Conservation (phyloP, 2,329 filamentous ascomycete species). For the Diaporthe amygdali region DNA sequence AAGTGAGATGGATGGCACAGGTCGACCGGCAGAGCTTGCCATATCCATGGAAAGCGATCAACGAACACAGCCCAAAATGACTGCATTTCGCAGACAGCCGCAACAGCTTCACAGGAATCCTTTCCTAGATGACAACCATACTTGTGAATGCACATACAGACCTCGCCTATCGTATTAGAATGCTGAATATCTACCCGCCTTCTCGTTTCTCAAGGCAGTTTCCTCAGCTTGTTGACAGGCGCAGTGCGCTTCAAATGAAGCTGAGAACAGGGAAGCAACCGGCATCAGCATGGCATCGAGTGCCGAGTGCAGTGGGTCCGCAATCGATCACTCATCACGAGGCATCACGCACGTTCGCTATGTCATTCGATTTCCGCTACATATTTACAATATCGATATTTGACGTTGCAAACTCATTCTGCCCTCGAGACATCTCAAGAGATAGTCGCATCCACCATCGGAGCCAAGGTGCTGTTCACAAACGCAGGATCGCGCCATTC, state of each 20-base stretch:
- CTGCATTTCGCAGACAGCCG: no score
- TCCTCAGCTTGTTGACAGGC: no score
- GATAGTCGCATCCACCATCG: constrained; percentile 43
- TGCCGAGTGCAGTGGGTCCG: not conserved
- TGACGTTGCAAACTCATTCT: no score
- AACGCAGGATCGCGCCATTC: constrained; percentile 52
- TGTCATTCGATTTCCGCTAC: not conserved
- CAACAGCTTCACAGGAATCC: fast-evolving
- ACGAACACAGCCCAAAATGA: not conserved
- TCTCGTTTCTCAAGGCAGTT: no score
- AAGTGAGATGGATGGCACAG: not conserved
- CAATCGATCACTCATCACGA: not conserved
- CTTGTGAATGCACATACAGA: no score
- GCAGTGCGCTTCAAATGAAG: no score
- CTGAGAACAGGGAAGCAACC: no score
- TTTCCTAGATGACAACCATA: no score
- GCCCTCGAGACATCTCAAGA: not conserved
- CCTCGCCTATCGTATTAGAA: no score
- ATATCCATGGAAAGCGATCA: not conserved
- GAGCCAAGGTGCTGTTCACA: constrained; percentile 45
- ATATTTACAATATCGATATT: not conserved
- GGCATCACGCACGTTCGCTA: not conserved
- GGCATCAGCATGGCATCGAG: no score
- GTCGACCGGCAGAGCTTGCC: not conserved
- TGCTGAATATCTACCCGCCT: no score